A percentile compares a stretch with the other conserved stretches of the same genome.
phyloP scores from a whole-genome alignment of 1,284 basidiomycete species.

The Dichomitus squalens region DNA sequence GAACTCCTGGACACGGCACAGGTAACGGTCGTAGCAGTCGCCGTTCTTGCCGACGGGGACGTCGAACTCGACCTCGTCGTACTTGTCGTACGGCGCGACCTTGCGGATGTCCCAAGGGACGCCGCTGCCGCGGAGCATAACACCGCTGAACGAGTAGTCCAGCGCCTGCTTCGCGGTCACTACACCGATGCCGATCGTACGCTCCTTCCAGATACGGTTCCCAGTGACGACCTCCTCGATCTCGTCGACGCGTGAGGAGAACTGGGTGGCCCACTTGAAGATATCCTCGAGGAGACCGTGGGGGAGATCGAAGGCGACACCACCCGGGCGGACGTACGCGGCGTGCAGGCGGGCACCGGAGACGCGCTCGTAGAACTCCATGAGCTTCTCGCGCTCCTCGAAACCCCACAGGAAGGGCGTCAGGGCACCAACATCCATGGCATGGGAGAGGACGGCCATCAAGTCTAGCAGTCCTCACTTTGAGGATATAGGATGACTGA shows the following conservation, averaged over 20 bases:
- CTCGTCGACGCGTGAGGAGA: constrained; percentile 89
- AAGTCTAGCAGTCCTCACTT: constrained; percentile 55
- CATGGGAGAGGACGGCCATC: constrained; percentile 97
- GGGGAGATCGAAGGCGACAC: constrained; percentile 97
- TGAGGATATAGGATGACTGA: neutral
- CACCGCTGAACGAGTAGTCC: constrained; percentile 94
- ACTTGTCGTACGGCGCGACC: constrained; percentile 94
- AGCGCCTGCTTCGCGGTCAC: constrained; percentile 94
- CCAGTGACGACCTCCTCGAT: constrained; percentile 98
- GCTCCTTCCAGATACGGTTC: constrained; percentile 97
- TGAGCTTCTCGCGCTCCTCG: constrained; percentile 99
- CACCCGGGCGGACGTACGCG: constrained; percentile 97
- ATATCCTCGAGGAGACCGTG: constrained; percentile 97
- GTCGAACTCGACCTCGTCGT: constrained; percentile 98
- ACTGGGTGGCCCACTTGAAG: constrained; percentile 97
- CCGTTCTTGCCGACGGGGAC: constrained; percentile 96
- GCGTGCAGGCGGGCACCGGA: constrained; percentile 97
- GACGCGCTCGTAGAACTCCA: constrained; percentile 99
- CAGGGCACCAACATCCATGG: constrained; percentile 96
- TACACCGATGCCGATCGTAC: constrained; percentile 89
- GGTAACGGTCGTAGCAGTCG: constrained; percentile 95
- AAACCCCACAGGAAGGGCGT: constrained; percentile 99
- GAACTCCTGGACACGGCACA: constrained; percentile 98
- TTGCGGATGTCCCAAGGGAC: constrained; percentile 96
- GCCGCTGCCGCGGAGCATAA: constrained; percentile 95